phyloP scores from a whole-genome alignment of 2,329 filamentous ascomycete genomes.

The Purpureocillium takamizusanense region DNA sequence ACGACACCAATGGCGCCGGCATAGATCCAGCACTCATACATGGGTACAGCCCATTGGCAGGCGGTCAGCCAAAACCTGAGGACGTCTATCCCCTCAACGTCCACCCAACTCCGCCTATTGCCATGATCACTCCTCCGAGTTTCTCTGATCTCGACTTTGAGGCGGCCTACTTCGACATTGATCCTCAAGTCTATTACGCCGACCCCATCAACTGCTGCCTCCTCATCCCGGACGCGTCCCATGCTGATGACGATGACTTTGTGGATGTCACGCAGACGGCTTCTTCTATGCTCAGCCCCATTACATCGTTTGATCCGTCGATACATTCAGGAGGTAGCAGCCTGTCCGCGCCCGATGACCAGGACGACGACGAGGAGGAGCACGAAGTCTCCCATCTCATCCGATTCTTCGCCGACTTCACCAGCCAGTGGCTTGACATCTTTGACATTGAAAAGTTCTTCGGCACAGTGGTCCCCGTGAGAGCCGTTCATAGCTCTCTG shows the following conservation, averaged over 20 bases:
- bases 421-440: slow-evolving; percentile 10
- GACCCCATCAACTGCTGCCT: slow-evolving; percentile 9
- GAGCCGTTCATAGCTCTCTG: slow-evolving; percentile 8
- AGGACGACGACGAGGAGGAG: background rate
- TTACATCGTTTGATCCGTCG: too few species aligned
- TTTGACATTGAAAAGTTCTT: slow-evolving; percentile 11
- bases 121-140: background rate
- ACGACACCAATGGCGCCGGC: too few species aligned
- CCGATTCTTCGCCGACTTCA: slow-evolving; percentile 8
- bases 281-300: too few species aligned
- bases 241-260: slow-evolving; percentile 1
- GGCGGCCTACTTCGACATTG: slow-evolving; percentile 9
- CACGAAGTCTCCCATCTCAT: slow-evolving; percentile 8
- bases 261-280: too few species aligned
- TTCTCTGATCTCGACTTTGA: slow-evolving; percentile 7
- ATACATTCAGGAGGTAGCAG: too few species aligned
- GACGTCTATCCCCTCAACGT: background rate
- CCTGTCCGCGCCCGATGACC: too few species aligned
- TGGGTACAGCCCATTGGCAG: too few species aligned
- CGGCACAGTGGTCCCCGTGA: slow-evolving; percentile 8
- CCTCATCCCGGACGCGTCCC: slow-evolving; percentile 5
- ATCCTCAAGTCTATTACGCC: slow-evolving; percentile 9
- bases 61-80: too few species aligned
- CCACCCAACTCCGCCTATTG: background rate
- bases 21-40: too few species aligned